Base-by-base conservation (phyloP, 2,329 filamentous ascomycete species). In the Curvularia hawaiiensis region DNA sequence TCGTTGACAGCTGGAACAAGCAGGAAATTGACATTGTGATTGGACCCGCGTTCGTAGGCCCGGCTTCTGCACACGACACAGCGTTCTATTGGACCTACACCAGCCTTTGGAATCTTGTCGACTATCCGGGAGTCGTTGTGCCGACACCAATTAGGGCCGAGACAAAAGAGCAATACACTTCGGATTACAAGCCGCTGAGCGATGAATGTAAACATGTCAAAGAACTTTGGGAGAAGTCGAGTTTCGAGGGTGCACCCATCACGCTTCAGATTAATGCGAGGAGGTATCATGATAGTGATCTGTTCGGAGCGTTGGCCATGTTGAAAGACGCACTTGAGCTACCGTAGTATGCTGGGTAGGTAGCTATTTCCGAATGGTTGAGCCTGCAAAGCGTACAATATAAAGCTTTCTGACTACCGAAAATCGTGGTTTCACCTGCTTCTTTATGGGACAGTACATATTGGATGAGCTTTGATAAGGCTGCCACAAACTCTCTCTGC, bases 11-110 rank as follows among this genome's bases (percentile, higher is more conserved):
- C 39, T 68, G 66, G 66, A 60, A 56, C n/a, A 53, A 45, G n/a
- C 64, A 66, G 26, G 63, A 62, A 41, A 61, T 68, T 18, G 66
- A 68, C 35, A 50, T 67, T 12, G 63, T 68, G 7, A 59, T 68
- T 24, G 57, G 62, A 2, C 66, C 66, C 14, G 64, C 60, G 1
- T 66, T 64, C 41, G 62, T 66, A 10, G 66, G 66, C 4, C 63
- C 65, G 1, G 66, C 65, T 11, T 63, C 50, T 50, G 54, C 49
- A 22, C 66, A 68, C 40, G 64, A 68, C 9, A 59, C 61, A 1
- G 64, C 63, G 4, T 62, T 67, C 3, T 68, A 67, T 50, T 68
- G 66, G 66, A 65, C 61, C 3, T 69, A 68, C 33, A 67, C 66
- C 4, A 52, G 50, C 28, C 24, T 67, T 39, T 68, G 52, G 18